Base-by-base conservation (phyloP, 176 grass and related monocot species). In the Carex pumila region DNA sequence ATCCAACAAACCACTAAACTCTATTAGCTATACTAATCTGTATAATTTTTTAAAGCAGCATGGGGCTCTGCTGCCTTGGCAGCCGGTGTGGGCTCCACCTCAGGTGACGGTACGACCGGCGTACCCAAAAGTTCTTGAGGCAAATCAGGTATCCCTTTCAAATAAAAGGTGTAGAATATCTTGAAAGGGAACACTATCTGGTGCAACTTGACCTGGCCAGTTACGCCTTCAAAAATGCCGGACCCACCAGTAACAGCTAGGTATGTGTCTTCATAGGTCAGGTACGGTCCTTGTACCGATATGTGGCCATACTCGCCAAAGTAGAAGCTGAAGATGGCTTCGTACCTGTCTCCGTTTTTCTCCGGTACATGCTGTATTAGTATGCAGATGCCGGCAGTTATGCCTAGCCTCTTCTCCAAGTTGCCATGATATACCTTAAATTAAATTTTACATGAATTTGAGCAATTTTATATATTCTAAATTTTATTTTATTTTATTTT, bases 121-220 rank as follows among this genome's bases (percentile, higher is more conserved):
- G 84, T 88, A 74, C 86, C 90, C 85, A 97, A 87, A 77, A 97
- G 87, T 3, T 97, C 94, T 15, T n/a, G 0, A 0, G 94, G 94
- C n/a, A 97, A 86, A 83, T 97, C 91, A 3, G 85, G 85, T 78
- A 97, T 93, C 59, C 94, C 94, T 34, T 65, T 71, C 85, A 97
- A 87, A 85, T 97, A 97, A 90, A 97, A 97, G 25, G 94, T 97
- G 86, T 97, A 93, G 80, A 97, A 93, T 84, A 97, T 73, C 91
- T 97, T 97, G 81, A 97, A 97, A 2, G 94, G 94, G 81, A 90
- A 97, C 29, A 97, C 81, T 63, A 97, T 91, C 87, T 97, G 94
- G 66, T 93, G 83, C 49, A 97, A 87, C 87, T 97, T 97, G 10
- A 97, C 87, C 84, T 97, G 86, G 0, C 94, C 94, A 81, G 92